Percentiles rank a stretch among this genome's conserved stretches.
These are phyloP conservation scores for Cokeromyces recurvatus DNA, from an alignment of 371 early-diverging fungal species.

Conservation along the genomic window DNA sequence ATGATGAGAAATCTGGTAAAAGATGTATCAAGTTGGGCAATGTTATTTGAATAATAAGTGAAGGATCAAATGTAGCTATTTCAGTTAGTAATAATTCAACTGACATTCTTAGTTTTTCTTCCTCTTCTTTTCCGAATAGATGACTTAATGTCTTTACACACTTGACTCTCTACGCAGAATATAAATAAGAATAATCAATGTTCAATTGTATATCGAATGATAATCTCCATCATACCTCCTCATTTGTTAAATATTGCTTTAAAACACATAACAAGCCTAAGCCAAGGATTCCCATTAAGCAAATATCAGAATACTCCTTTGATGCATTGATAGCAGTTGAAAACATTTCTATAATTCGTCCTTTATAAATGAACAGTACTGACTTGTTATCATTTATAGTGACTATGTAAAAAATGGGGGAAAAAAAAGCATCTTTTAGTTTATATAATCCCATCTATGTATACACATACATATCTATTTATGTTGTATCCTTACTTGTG, in stretches of 20 bases:
- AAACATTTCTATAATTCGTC: conserved; percentile 59
- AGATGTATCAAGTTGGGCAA: conserved; percentile 22
- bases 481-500: background rate
- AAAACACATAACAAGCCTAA: conserved; percentile 24
- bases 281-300: conserved; percentile 62
- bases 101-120: conserved; percentile 11
- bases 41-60: conserved; percentile 21
- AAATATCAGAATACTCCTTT: conserved; percentile 66
- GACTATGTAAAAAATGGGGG: conserved; percentile 2
- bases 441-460: too few species aligned
- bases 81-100: conserved; percentile 22
- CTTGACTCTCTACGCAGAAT: conserved; percentile 2
- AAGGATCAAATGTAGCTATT: conserved; percentile 16
- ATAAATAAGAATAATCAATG: background rate
- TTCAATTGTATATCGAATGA: background rate
- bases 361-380: conserved; percentile 57
- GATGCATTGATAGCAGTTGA: conserved; percentile 43
- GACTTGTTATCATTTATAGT: conserved; percentile 25
- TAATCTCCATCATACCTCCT: background rate
- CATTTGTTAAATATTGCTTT: conserved; percentile 1
- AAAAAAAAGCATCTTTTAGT: too few species aligned
- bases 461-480: background rate
- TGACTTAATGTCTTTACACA: conserved; percentile 2
- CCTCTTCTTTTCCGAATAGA: conserved; percentile 8
- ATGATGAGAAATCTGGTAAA: conserved; percentile 17